Conservation (phyloP, 768 basidiomycete species). For the Imleria badia region DNA sequence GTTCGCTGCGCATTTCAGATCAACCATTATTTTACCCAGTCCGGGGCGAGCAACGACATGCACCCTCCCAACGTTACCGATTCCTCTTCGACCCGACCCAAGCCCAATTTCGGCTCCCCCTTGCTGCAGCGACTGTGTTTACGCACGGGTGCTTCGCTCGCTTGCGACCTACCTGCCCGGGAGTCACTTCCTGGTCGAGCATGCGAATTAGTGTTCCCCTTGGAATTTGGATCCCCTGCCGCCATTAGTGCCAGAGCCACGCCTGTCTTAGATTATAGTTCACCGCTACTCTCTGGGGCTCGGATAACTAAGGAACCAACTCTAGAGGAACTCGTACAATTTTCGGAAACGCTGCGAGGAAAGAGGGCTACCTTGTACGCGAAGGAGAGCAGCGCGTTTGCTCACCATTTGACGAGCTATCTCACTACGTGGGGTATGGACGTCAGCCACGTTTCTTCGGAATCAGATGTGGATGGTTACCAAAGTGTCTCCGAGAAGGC, state of each 20-base stretch:
- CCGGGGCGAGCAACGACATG: slow-evolving; percentile 16
- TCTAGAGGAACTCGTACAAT: slow-evolving; percentile 71
- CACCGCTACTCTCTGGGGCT: slow-evolving; percentile 48
- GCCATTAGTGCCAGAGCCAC: slow-evolving; percentile 38
- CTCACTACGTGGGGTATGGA: slow-evolving; percentile 96
- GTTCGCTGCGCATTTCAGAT: slow-evolving; percentile 60
- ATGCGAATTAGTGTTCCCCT: slow-evolving; percentile 63
- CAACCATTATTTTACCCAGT: slow-evolving; percentile 44
- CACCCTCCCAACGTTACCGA: slow-evolving; percentile 10
- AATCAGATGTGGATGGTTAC: slow-evolving; percentile 49
- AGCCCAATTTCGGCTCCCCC: slow-evolving; percentile 46
- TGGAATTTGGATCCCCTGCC: slow-evolving; percentile 59
- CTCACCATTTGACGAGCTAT: slow-evolving; percentile 90
- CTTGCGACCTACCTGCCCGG: slow-evolving; percentile 42
- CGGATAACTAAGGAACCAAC: slow-evolving; percentile 69
- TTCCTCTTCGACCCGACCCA: slow-evolving; percentile 26
- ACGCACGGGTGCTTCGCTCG: slow-evolving; percentile 52
- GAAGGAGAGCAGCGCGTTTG: slow-evolving; percentile 83
- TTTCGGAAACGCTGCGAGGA: slow-evolving; percentile 80
- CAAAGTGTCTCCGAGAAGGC: slow-evolving; percentile 19
- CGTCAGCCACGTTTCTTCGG: slow-evolving; percentile 73
- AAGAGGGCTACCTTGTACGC: slow-evolving; percentile 85
- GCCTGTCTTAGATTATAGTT: slow-evolving; percentile 47
- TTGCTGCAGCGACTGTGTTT: slow-evolving; percentile 60
- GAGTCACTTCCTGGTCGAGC: slow-evolving; percentile 46